Base-by-base conservation (phyloP, 106 monocot species). In the Dendrobium chrysotoxum region DNA sequence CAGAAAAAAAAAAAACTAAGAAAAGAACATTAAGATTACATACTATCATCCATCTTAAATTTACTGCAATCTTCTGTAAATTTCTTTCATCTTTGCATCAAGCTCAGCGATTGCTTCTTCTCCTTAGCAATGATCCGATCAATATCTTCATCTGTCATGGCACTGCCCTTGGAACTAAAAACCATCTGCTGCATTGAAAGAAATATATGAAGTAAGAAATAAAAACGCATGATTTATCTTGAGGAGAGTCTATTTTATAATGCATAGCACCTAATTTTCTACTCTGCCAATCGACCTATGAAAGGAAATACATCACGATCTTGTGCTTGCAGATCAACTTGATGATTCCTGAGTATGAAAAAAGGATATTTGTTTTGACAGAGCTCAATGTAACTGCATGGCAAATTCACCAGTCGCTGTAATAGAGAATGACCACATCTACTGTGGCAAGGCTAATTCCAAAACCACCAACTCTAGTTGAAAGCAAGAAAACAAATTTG, bases 381-480 rank as follows among this genome's bases (percentile, higher is more conserved):
- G 2, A 53, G 17, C 53, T 53, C 1, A 53, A 13, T 53, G 53
- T 17, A 13, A 53, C 15, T 53, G 53, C 53, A 17, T 9, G n/a
- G 57, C 40, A 18, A 28, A 38, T 9, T 68, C 78, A 93, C 93
- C 93, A 92, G 58, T 92, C 93, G 83, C 93, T 96, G 85, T 91
- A 93, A 83, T 93, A 96, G 73, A 96, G 91, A 82, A 96, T 93
- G 64, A 96, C 96, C 58, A 92, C 89, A 90, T 96, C 96, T 65
- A 93, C 96, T 83, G 96, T 93, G 23, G 93, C 93, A 84, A 96
- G 92, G 47, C 93, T 96, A 42, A 96, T 93, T 25, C 96, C 96
- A 41, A 96, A 78, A n/a, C 96, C 96, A 80, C 96, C 96, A 61
- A 93, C 96, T 87, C 96, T 86, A 13, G 96, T 96, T 58, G 93